Evolutionary conservation across 1,284 basidiomycete species (phyloP).

Genomic region (Schizopora paradoxa): DNA sequence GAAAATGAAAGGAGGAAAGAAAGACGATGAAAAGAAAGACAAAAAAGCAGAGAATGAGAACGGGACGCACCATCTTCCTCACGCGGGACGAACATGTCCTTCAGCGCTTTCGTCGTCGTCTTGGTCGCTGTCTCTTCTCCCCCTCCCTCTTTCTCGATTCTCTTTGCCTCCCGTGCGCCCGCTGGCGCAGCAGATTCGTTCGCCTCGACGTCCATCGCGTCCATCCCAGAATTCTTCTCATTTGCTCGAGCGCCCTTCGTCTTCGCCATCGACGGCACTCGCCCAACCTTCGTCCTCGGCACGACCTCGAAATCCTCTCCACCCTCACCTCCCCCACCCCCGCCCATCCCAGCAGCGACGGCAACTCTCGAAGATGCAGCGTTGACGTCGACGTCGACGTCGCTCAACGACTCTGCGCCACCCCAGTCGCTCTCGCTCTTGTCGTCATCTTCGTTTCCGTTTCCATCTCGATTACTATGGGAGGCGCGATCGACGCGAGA

Average conservation of each 20-base stretch:
- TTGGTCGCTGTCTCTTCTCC: conserved; percentile 18
- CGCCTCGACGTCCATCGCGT: conserved; percentile 21
- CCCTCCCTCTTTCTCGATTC: not conserved
- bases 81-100: conserved; percentile 63
- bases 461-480: too few relatives aligned
- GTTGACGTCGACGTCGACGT: conserved; percentile 39
- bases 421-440: conserved; percentile 47
- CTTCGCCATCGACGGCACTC: conserved; percentile 7
- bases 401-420: conserved; percentile 46
- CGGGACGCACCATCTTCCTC: conserved; percentile 52
- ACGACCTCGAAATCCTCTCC: conserved; percentile 37
- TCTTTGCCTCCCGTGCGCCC: conserved; percentile 13
- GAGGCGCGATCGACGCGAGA: too few relatives aligned
- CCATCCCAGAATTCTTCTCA: conserved; percentile 13
- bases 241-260: not conserved
- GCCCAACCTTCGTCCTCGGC: conserved; percentile 28
- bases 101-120: conserved; percentile 34
- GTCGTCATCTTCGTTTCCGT: conserved; percentile 17
- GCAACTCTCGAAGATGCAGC: conserved; percentile 5
- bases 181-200: conserved; percentile 20
- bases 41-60: too few relatives aligned
- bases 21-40: too few relatives aligned
- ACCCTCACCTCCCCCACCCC: conserved; percentile 6
- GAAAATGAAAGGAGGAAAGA: not conserved
- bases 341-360: not conserved